phyloP scores from a whole-genome alignment of 2,329 filamentous ascomycete genomes.

The Cladosporium sp. region DNA sequence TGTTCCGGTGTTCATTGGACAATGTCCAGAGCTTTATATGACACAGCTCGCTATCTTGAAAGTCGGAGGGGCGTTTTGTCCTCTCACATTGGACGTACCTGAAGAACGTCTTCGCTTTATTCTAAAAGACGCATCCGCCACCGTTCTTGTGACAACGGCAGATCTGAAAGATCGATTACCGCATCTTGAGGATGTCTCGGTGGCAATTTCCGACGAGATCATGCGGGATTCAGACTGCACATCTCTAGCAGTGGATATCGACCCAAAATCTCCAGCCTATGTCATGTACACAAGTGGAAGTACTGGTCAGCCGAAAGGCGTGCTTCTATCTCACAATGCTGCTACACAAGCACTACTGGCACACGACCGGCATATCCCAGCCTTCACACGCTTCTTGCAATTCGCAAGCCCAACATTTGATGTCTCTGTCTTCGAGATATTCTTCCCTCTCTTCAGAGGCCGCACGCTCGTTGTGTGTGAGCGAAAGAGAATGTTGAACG shows the following conservation, averaged over 20 bases:
- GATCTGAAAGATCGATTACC: constrained; percentile 41
- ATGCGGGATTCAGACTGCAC: not conserved
- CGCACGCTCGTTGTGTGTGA: constrained; percentile 69
- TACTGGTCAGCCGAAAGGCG: constrained; percentile 84
- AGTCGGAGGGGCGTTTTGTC: constrained; percentile 80
- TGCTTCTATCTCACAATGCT: constrained; percentile 73
- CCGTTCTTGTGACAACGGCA: constrained; percentile 61
- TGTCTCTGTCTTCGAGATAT: constrained; percentile 92
- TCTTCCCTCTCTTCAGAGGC: constrained; percentile 76
- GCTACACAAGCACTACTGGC: constrained; percentile 78
- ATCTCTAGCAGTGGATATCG: not conserved
- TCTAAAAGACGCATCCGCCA: constrained; percentile 68
- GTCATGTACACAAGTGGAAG: constrained; percentile 93
- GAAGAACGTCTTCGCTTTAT: constrained; percentile 76
- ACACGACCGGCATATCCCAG: constrained; percentile 72
- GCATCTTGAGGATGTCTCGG: constrained; percentile 30
- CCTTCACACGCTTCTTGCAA: constrained; percentile 77
- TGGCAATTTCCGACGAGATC: constrained; percentile 41
- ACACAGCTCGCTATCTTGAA: constrained; percentile 74
- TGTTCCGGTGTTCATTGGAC: constrained; percentile 72
- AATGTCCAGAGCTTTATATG: constrained; percentile 74
- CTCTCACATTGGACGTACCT: constrained; percentile 74
- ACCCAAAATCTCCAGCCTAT: constrained; percentile 58
- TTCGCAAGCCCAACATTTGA: constrained; percentile 93
- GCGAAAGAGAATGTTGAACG: constrained; percentile 66